These are phyloP conservation scores for Echinosophora koreensis DNA, from an alignment of 306 rosid species.

Conservation along the genomic window DNA sequence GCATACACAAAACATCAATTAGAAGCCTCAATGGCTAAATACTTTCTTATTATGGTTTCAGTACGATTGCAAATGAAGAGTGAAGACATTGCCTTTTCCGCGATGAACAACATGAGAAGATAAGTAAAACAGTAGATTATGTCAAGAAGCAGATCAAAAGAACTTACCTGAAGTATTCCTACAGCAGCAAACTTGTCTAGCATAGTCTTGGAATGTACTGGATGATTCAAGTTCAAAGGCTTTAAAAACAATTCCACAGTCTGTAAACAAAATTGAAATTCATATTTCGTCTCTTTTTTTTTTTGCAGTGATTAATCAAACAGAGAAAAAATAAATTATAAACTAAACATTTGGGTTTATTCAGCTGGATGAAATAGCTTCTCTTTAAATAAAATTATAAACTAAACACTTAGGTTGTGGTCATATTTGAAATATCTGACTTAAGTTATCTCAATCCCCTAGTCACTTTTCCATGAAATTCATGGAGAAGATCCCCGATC, in stretches of 20 bases:
- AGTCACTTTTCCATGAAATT: too few relatives aligned
- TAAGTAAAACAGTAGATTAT: conserved; percentile 9
- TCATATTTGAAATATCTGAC: conserved; percentile 7
- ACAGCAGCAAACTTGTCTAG: conserved; percentile 93
- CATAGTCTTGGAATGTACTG: conserved; percentile 63
- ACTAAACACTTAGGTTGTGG: neutral
- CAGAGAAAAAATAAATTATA: neutral
- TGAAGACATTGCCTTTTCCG: conserved; percentile 13
- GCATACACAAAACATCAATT: neutral
- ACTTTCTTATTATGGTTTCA: conserved; percentile 28
- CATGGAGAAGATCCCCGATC: too few relatives aligned
- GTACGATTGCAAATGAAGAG: conserved; percentile 26
- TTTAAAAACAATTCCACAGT: conserved; percentile 68
- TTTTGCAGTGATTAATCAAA: conserved; percentile 21
- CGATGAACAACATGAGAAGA: conserved; percentile 21
- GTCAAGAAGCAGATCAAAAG: conserved; percentile 29
- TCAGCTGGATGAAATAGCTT: conserved; percentile 20
- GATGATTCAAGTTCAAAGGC: conserved; percentile 62
- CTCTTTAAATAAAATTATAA: neutral
- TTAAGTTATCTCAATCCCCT: neutral
- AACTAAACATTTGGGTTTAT: conserved; percentile 4
- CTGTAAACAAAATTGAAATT: conserved; percentile 50
- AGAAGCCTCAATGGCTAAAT: conserved; percentile 12
- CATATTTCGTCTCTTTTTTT: conserved; percentile 31
- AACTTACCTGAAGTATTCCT: conserved; percentile 86